These are phyloP conservation scores for Plasmodium fragile DNA, from an alignment of 169 alveolate species.

Conservation along the genomic window DNA sequence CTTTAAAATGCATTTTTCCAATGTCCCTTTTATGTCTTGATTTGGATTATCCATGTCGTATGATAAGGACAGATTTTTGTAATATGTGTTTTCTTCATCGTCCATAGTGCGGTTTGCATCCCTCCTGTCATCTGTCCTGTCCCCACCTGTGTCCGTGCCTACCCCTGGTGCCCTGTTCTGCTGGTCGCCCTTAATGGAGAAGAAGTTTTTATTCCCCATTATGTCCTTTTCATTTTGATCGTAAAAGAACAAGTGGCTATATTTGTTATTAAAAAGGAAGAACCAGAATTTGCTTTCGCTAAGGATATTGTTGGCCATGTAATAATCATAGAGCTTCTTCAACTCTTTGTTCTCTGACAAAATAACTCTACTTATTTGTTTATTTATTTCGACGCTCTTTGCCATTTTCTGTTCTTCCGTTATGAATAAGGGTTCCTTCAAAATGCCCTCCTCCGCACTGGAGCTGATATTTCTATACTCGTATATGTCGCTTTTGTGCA, in stretches of 20 bases:
- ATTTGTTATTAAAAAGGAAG: constrained; percentile 63
- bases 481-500: constrained; percentile 43
- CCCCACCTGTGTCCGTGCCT: background rate
- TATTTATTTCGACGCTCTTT: constrained; percentile 62
- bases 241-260: constrained; percentile 68
- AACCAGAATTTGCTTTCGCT: constrained; percentile 64
- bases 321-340: constrained; percentile 63
- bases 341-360: constrained; percentile 48
- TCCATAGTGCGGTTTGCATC: background rate
- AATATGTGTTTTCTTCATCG: constrained; percentile 4
- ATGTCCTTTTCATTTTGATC: constrained; percentile 69
- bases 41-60: constrained; percentile 59
- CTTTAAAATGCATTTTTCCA: constrained; percentile 61
- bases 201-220: constrained; percentile 30
- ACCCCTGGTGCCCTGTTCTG: background rate
- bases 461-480: constrained; percentile 17
- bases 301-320: constrained; percentile 51
- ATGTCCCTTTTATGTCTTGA: constrained; percentile 70
- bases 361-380: constrained; percentile 45
- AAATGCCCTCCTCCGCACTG: constrained; percentile 13
- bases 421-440: constrained; percentile 55
- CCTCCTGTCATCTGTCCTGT: background rate
- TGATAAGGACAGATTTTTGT: constrained; percentile 1
- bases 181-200: constrained; percentile 20
- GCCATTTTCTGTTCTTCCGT: constrained; percentile 53